phyloP scores from a whole-genome alignment of 306 rosid genomes.

The Heteromeles arbutifolia region DNA sequence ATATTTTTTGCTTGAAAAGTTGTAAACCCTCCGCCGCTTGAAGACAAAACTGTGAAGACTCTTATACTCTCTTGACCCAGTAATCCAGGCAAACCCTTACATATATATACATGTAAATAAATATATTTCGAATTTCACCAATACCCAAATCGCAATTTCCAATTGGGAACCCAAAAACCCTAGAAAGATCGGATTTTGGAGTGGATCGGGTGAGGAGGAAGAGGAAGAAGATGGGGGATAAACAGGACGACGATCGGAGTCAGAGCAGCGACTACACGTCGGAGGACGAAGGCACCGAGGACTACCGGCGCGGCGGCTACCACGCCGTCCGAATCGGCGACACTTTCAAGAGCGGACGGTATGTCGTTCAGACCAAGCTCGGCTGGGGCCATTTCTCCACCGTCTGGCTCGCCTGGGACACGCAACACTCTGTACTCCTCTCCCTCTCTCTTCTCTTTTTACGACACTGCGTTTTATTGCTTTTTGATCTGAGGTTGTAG shows the following conservation, averaged over 20 bases:
- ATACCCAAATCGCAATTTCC: conserved; percentile 4
- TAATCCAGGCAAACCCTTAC: background rate
- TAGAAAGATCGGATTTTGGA: conserved; percentile 7
- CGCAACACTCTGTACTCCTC: conserved; percentile 36
- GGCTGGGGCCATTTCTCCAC: conserved; percentile 99
- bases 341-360: conserved; percentile 59
- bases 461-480: background rate
- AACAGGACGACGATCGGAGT: conserved; percentile 38
- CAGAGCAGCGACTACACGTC: conserved; percentile 92
- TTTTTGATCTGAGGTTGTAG: background rate
- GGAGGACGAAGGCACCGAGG: conserved; percentile 97
- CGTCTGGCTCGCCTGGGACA: conserved; percentile 97
- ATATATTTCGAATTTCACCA: conserved; percentile 5
- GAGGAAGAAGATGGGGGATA: conserved; percentile 46
- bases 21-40: too few relatives aligned
- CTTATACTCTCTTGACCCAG: background rate
- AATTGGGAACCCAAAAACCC: conserved; percentile 3
- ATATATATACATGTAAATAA: background rate
- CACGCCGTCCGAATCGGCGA: conserved; percentile 90
- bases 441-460: background rate
- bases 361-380: conserved; percentile 83
- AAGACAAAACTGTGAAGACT: too few relatives aligned
- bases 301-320: conserved; percentile 93
- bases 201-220: background rate
- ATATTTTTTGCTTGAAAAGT: too few relatives aligned